Evolutionary conservation across 257 asterid species (phyloP).

Genomic region (Petunia axillaris): DNA sequence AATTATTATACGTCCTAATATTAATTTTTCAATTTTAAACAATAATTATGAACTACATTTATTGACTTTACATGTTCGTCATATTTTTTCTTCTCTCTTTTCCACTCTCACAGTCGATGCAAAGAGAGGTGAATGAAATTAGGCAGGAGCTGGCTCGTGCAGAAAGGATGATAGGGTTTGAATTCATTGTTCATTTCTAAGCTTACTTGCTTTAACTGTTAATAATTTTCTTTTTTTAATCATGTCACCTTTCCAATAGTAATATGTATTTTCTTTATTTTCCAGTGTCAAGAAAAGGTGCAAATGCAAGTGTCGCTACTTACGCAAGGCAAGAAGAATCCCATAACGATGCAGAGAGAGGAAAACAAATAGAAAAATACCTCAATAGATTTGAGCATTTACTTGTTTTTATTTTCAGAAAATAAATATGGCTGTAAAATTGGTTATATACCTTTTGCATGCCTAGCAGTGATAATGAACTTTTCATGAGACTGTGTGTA

Average conservation of each 20-base stretch:
- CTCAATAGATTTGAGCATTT: neutral
- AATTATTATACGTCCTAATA: neutral
- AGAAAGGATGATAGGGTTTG: neutral
- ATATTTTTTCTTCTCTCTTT: neutral
- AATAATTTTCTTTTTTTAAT: neutral
- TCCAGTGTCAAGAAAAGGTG: neutral
- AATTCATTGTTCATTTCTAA: neutral
- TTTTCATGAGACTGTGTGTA: neutral
- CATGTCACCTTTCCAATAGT: no score
- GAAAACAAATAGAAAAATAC: neutral
- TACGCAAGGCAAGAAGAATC: neutral
- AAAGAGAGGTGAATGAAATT: neutral
- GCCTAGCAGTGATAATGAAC: neutral
- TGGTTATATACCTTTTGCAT: neutral
- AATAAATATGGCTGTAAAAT: neutral
- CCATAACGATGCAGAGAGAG: neutral
- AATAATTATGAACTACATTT: neutral
- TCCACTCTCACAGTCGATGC: neutral
- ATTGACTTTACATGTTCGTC: no score
- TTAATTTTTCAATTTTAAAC: neutral
- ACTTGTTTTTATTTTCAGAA: neutral
- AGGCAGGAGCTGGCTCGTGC: neutral
- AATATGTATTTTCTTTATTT: neutral
- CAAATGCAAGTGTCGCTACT: neutral
- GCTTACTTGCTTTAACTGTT: no score